Conservation (phyloP, 345 rosid species). For the Sonneratia alba region DNA sequence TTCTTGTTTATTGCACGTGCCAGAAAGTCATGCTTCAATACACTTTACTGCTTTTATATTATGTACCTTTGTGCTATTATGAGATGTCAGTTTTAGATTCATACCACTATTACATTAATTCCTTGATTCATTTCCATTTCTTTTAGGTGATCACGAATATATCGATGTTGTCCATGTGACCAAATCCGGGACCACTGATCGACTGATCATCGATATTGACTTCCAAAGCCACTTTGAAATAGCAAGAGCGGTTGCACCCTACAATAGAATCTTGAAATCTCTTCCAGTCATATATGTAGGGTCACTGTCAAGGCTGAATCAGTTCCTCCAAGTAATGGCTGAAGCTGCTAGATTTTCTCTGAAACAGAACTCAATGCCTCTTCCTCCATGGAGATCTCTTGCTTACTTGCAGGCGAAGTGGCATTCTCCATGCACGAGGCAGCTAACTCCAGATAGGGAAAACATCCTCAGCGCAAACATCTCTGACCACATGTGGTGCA, state of each 20-base stretch:
- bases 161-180: conserved; percentile 53
- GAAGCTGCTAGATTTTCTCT: conserved; percentile 76
- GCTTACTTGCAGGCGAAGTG: conserved; percentile 81
- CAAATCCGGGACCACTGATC: conserved; percentile 41
- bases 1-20: not conserved
- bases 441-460: conserved; percentile 29
- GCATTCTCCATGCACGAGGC: conserved; percentile 58
- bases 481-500: conserved; percentile 45
- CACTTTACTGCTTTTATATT: not conserved
- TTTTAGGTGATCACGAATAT: conserved; percentile 82
- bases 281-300: conserved; percentile 82
- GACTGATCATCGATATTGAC: conserved; percentile 76
- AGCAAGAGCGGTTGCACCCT: conserved; percentile 85
- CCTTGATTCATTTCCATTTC: not conserved
- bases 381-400: conserved; percentile 95
- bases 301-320: conserved; percentile 44
- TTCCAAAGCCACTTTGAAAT: conserved; percentile 89
- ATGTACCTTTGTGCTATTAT: not conserved
- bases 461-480: conserved; percentile 14
- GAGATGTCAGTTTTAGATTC: not conserved
- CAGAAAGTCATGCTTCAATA: not conserved
- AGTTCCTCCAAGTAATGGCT: conserved; percentile 78
- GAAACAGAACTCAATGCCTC: conserved; percentile 88
- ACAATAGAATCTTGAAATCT: conserved; percentile 56
- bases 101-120: not conserved